Evolutionary conservation across 2,329 filamentous ascomycete genomes (phyloP).

Genomic region (Fusarium verrucosum): DNA sequence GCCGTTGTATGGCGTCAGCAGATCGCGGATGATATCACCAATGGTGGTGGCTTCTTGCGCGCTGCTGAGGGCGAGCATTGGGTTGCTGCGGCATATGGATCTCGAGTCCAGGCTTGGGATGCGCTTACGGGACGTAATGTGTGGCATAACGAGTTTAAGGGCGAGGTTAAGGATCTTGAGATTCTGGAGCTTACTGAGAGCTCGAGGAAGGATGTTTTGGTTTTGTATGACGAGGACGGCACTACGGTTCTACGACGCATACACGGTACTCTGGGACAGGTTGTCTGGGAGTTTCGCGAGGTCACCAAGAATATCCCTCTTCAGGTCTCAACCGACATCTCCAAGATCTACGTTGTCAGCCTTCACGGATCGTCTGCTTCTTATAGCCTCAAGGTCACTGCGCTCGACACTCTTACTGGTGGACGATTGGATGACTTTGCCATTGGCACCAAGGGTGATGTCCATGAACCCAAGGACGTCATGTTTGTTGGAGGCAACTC

Average conservation of each 20-base stretch:
- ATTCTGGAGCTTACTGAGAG: slow-evolving; percentile 75
- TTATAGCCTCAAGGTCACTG: slow-evolving; percentile 79
- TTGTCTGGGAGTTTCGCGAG: slow-evolving; percentile 82
- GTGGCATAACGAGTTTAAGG: slow-evolving; percentile 74
- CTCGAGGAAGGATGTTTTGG: slow-evolving; percentile 74
- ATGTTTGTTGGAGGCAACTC: slow-evolving; percentile 81
- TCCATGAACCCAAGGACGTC: slow-evolving; percentile 70
- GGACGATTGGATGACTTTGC: slow-evolving; percentile 75
- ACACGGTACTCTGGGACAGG: slow-evolving; percentile 74
- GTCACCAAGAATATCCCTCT: slow-evolving; percentile 75
- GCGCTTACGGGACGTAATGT: slow-evolving; percentile 80
- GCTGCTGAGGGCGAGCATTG: slow-evolving; percentile 83
- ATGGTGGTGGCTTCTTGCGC: slow-evolving; percentile 65
- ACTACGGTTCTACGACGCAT: slow-evolving; percentile 73
- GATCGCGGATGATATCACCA: slow-evolving; percentile 62
- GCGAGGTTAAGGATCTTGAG: slow-evolving; percentile 74
- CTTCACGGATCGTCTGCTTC: slow-evolving; percentile 75
- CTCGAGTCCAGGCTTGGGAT: slow-evolving; percentile 81
- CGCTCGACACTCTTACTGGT: slow-evolving; percentile 77
- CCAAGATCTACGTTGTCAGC: slow-evolving; percentile 79
- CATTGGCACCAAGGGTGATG: slow-evolving; percentile 78
- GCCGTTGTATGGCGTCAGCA: slow-evolving; percentile 86
- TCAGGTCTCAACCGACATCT: slow-evolving; percentile 75
- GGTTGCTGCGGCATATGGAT: slow-evolving; percentile 77
- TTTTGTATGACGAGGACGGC: slow-evolving; percentile 69